Conservation (phyloP, 2,329 filamentous ascomycete genomes). For the Cercospora sesami region DNA sequence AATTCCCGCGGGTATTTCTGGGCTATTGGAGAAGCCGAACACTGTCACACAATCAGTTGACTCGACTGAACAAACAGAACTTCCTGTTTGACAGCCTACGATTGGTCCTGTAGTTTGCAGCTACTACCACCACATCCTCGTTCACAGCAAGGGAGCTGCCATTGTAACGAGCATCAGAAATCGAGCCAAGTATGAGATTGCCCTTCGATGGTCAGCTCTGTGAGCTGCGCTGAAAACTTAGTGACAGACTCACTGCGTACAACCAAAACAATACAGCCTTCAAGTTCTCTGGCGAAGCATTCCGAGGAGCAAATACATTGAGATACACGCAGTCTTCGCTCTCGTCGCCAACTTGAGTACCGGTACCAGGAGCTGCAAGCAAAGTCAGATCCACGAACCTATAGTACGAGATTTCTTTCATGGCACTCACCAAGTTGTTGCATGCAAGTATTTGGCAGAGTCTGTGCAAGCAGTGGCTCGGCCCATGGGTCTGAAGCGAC, state of each 20-base stretch:
- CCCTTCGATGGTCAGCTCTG: slow-evolving; percentile 1
- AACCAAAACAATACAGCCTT: slow-evolving; percentile 41
- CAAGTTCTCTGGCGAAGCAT: slow-evolving; percentile 32
- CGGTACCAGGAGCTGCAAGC: background rate
- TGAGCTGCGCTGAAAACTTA: slow-evolving; percentile 38
- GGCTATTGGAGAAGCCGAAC: slow-evolving; percentile 45
- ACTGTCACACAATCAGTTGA: slow-evolving; percentile 24
- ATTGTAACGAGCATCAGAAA: slow-evolving; percentile 33
- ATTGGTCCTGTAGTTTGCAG: slow-evolving; percentile 40
- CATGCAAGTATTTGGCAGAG: background rate
- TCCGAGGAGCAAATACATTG: slow-evolving; percentile 39
- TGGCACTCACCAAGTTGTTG: background rate
- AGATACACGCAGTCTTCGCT: slow-evolving; percentile 42
- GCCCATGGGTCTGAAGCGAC: slow-evolving; percentile 4
- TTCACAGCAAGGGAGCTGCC: slow-evolving; percentile 39
- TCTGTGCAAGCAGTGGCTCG: background rate
- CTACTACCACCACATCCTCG: slow-evolving; percentile 40
- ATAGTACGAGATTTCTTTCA: background rate
- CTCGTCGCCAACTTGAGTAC: slow-evolving; percentile 22
- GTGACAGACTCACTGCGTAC: slow-evolving; percentile 34
- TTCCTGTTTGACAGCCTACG: background rate
- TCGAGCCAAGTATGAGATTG: background rate
- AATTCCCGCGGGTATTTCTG: slow-evolving; percentile 38
- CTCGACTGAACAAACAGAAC: background rate
- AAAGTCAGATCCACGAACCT: background rate